These are phyloP conservation scores for Piromyces finnis DNA, from an alignment of 192 early-diverging fungal species.

Conservation along the genomic window DNA sequence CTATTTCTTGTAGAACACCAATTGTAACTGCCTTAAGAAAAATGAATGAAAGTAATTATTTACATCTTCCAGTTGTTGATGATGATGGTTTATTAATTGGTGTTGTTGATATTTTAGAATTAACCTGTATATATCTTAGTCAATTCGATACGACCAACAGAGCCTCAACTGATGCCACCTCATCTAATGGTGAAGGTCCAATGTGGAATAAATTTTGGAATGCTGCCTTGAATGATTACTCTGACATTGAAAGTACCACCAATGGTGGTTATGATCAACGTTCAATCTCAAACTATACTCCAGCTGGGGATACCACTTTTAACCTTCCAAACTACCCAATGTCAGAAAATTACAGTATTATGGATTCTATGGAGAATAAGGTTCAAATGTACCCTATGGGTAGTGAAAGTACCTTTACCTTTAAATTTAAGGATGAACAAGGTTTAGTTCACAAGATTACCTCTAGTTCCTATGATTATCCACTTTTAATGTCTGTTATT, in stretches of 20 bases:
- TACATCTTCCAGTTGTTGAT: slow-evolving; percentile 65
- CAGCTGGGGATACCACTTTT: neutral
- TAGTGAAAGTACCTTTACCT: slow-evolving; percentile 7
- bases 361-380: slow-evolving; percentile 27
- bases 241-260: slow-evolving; percentile 4
- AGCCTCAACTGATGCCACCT: neutral
- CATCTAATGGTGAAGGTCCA: slow-evolving; percentile 15
- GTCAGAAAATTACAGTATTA: slow-evolving; percentile 33
- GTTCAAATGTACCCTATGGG: neutral
- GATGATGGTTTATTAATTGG: slow-evolving; percentile 43
- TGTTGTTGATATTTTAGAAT: slow-evolving; percentile 61
- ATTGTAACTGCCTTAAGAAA: slow-evolving; percentile 67
- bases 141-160: slow-evolving; percentile 48
- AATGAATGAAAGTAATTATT: slow-evolving; percentile 75
- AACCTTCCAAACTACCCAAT: neutral
- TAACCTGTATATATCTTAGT: slow-evolving; percentile 67
- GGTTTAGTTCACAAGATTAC: slow-evolving; percentile 62
- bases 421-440: slow-evolving; percentile 60
- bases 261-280: neutral
- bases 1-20: slow-evolving; percentile 43
- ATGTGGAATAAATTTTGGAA: slow-evolving; percentile 72
- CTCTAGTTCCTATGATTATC: slow-evolving; percentile 36
- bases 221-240: slow-evolving; percentile 32
- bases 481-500: slow-evolving; percentile 30
- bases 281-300: neutral